Base-by-base conservation (phyloP, 805 yeast species). In the Wickerhamiella occidentalis region DNA sequence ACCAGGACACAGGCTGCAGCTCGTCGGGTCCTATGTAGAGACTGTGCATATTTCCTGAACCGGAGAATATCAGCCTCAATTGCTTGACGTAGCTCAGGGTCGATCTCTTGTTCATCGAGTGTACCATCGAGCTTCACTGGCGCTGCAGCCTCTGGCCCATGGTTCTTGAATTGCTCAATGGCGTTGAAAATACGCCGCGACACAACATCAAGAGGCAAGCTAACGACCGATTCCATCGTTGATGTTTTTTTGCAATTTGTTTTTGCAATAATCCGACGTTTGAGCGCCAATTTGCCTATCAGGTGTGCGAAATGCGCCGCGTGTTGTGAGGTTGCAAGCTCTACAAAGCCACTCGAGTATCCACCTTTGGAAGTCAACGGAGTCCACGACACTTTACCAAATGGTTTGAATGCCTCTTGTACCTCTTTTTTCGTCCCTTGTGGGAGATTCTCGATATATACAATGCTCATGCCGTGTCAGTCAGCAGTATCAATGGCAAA, bases 391-490 rank as follows among this genome's bases (percentile, higher is more conserved):
- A n/a, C 18, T 9, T 23, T 15, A 6, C 44, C 44, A 40, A 40
- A 40, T 13, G 44, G 44, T 15, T 40, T 40, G 19, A 40, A 40
- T 13, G 44, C 44, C 19, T n/a, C 28, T 25, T 21, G 33, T 40
- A 40, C 23, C n/a, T 40, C 44, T 21, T n/a, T 23, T 7, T 40
- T 22, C 3, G 19, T 40, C 13, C 44, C 44, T 13, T n/a, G 19
- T 3, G 44, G 44, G 12, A 40, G 30, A 15, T 40, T 40, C n/a
- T 40, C 21, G 6, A 40, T n/a, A 15, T 40, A 40, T 5, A 40
- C 44, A 23, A 40, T 13, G 19, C 21, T 15, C 44, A 40, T 40
- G 3, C 17, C 8, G 26, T 5, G 26, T 5, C 5, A 23, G 26
- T 5, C 8, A 8, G 26, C 12, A 12, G 17, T 19, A 18, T 6